phyloP scores from a whole-genome alignment of 495 filamentous ascomycete species.

The Penicillium angulare region DNA sequence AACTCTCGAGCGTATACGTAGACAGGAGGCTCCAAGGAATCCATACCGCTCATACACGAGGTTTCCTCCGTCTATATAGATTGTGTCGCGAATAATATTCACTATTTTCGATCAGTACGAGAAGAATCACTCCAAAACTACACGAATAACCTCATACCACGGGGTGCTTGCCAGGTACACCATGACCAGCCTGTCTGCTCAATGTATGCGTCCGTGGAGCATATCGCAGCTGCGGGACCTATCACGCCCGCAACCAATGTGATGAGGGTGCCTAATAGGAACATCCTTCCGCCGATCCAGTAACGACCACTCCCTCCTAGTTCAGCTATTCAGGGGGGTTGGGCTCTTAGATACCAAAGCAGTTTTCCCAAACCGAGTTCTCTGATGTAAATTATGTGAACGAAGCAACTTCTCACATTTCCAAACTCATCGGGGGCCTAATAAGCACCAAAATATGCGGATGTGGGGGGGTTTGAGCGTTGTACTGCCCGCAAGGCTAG shows the following conservation, averaged over 20 bases:
- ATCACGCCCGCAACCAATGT: slow-evolving; percentile 20
- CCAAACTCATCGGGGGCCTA: no score
- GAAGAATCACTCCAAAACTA: background rate
- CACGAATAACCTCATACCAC: slow-evolving; percentile 36
- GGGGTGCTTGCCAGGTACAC: slow-evolving; percentile 54
- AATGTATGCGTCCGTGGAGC: slow-evolving; percentile 11
- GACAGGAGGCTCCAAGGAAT: no score
- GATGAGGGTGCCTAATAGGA: background rate
- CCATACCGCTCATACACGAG: slow-evolving; percentile 44
- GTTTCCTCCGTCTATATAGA: slow-evolving; percentile 67
- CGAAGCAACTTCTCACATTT: no score
- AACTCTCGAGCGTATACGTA: background rate
- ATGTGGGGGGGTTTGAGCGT: no score
- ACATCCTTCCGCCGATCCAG: slow-evolving; percentile 1
- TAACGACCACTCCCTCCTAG: no score
- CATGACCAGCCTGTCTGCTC: slow-evolving; percentile 51
- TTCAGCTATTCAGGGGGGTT: no score
- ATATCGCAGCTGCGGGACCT: slow-evolving; percentile 10
- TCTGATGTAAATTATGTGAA: no score
- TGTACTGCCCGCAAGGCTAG: no score
- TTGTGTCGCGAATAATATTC: slow-evolving; percentile 60
- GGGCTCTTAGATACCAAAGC: no score
- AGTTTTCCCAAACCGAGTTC: no score
- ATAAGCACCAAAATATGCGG: no score
- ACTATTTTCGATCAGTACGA: slow-evolving; percentile 37